Conservation (phyloP, 352 stramenopile species). For the Globisporangium barbulae region DNA sequence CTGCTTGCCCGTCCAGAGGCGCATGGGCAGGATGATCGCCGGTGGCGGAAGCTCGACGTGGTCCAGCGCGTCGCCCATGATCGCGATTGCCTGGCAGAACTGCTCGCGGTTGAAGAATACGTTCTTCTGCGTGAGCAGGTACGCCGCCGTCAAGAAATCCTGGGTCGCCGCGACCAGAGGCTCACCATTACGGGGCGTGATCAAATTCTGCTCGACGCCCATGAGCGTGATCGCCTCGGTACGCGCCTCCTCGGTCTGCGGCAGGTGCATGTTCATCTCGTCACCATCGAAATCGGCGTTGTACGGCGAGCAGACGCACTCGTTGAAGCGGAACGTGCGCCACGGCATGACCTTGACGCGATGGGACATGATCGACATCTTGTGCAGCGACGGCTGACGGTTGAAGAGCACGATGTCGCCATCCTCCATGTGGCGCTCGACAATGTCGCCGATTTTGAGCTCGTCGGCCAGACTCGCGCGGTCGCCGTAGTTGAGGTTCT, state of each 20-base stretch:
- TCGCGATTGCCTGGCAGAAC: conserved; percentile 95
- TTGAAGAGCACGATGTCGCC: conserved; percentile 99
- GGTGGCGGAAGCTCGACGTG: conserved; percentile 88
- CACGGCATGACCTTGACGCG: conserved; percentile 94
- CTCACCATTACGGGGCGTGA: conserved; percentile 97
- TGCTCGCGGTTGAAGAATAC: conserved; percentile 97
- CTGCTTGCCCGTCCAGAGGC: conserved; percentile 99
- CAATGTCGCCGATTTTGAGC: conserved; percentile 96
- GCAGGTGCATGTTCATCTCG: conserved; percentile 99
- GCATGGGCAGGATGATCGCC: conserved; percentile 68
- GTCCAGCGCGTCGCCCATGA: conserved; percentile 95
- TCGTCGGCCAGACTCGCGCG: conserved; percentile 91
- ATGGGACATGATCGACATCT: conserved; percentile 99
- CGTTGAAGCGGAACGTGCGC: conserved; percentile 99
- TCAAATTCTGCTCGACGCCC: conserved; percentile 97
- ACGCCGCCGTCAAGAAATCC: conserved; percentile 99
- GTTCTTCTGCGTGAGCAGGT: conserved; percentile 98
- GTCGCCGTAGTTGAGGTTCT: conserved; percentile 94
- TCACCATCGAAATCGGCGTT: conserved; percentile 99
- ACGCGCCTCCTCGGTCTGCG: conserved; percentile 98
- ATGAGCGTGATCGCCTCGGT: conserved; percentile 97
- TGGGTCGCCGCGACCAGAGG: conserved; percentile 97
- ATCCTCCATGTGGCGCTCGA: conserved; percentile 99
- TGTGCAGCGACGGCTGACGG: conserved; percentile 99
- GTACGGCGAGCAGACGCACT: conserved; percentile 99